Evolutionary conservation across 1,284 basidiomycete genomes (phyloP), one percentile per base, ranked within the genome.

Genomic region (Coriolopsis trogii): DNA sequence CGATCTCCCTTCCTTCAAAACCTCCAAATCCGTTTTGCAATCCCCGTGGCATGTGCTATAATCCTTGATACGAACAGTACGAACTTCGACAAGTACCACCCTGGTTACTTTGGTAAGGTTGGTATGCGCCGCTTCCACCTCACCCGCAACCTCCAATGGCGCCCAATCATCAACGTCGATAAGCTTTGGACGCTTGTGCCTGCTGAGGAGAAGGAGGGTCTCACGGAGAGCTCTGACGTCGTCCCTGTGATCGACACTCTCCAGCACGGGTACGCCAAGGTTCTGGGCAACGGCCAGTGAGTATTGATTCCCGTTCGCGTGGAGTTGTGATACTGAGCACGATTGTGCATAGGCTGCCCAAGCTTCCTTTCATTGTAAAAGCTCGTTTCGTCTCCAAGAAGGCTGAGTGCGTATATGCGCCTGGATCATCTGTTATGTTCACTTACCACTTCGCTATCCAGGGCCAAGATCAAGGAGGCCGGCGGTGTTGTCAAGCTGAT

Each of bases 51-150:
- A 33, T 30, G 48, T 24, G 49, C 29, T 1, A 25, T n/a, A 1
- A 39, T 21, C 43, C 42, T 20, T 29, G 10, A 31, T 23, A n/a
- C 45, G 55, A 52, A 26, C 62, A 91, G 89, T 55, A 91, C 85
- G 67, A 92, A 93, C 78, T 90, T 93, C 68, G 90, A 93, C 75
- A 93, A 92, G 79, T 96, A 91, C 89, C 94, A 97, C 78, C 91
- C 91, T 74, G 95, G 94, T 91, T 97, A 97, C 91, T 98, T 96
- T 74, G 94, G 94, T 81, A 98, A 98, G 80, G 93, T 95, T 70
- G 93, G 93, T 93, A 98, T 98, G 95, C 87, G 96, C 69, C 89
- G 91, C 78, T 99, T 90, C 93, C 96, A 99, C 77, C 76, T 94
- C 61, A 95, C 93, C 56, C 87, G 89, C 76, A 98, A 98, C 79